Percentiles rank a stretch among this genome's conserved stretches.
Evolutionary conservation across 768 basidiomycete species (phyloP).

Genomic region (Pisolithus marmoratus): DNA sequence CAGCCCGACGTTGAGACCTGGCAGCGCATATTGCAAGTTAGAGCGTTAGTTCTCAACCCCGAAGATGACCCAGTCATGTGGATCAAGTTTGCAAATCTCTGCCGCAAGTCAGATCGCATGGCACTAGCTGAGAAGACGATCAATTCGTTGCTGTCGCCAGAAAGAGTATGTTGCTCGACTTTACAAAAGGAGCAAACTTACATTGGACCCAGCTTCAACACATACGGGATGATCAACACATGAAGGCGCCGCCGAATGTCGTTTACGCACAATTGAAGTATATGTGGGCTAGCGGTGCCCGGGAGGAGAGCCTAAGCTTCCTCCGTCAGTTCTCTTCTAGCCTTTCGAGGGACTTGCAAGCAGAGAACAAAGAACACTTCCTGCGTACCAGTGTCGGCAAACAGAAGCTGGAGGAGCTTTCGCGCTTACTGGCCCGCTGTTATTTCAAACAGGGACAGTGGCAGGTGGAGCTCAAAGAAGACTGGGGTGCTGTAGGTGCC

Average conservation of each 20-base stretch:
- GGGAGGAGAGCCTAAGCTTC: constrained; percentile 74
- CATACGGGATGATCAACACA: constrained; percentile 43
- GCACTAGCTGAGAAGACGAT: constrained; percentile 95
- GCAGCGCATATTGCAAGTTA: constrained; percentile 95
- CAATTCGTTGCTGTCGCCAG: constrained; percentile 80
- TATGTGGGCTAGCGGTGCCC: constrained; percentile 86
- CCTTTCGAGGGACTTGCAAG: constrained; percentile 68
- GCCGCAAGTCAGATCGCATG: constrained; percentile 92
- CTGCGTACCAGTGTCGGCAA: constrained; percentile 50
- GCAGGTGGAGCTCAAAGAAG: constrained; percentile 77
- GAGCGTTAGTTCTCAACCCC: constrained; percentile 87
- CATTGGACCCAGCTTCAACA: constrained; percentile 33
- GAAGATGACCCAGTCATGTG: constrained; percentile 96
- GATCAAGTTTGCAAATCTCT: constrained; percentile 98
- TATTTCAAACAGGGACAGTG: constrained; percentile 96
- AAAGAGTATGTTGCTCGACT: constrained; percentile 40
- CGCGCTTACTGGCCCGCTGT: constrained; percentile 89
- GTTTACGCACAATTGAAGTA: constrained; percentile 95
- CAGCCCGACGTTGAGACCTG: constrained; percentile 98
- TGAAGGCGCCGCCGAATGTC: constrained; percentile 88
- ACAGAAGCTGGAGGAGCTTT: constrained; percentile 62
- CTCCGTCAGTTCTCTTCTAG: constrained; percentile 77
- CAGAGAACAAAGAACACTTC: constrained; percentile 47
- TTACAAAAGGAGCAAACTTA: not conserved
- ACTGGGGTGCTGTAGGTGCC: constrained; percentile 67